Evolutionary conservation across 108 stramenopile species (phyloP).

Genomic region (Nitzschia putrida): DNA sequence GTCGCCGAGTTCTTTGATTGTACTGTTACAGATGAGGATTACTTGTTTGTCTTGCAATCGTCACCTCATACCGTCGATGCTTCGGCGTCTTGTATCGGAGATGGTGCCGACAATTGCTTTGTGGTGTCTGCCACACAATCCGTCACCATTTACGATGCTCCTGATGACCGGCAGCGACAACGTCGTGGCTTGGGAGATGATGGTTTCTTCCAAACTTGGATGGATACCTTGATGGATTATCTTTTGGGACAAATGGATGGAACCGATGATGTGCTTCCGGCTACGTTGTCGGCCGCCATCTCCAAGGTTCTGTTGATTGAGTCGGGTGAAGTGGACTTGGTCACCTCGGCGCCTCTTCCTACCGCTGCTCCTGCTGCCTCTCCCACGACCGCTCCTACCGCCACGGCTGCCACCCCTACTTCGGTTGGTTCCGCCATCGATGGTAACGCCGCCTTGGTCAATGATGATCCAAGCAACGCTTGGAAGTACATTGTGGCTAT

Average conservation of each 20-base stretch:
- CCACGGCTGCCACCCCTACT: too few relatives aligned
- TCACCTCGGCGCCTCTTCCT: not conserved
- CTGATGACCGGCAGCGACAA: not conserved
- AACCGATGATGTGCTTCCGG: not conserved
- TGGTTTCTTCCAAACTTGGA: not conserved
- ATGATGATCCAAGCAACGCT: too few relatives aligned
- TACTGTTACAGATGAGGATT: not conserved
- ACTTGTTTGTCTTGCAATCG: not conserved
- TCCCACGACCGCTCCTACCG: not conserved
- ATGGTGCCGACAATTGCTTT: not conserved
- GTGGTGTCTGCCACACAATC: not conserved
- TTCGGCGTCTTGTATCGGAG: not conserved
- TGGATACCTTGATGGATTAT: not conserved
- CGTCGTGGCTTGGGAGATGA: not conserved
- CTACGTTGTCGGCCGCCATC: not conserved
- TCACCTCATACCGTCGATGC: not conserved
- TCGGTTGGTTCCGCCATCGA: too few relatives aligned
- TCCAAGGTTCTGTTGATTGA: constrained; percentile 1
- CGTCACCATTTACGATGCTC: constrained; percentile 10
- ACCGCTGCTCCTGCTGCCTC: not conserved
- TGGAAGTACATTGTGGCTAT: too few relatives aligned
- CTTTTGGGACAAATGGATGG: not conserved
- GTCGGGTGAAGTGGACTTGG: not conserved
- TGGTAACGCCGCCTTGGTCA: too few relatives aligned
- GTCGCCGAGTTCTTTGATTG: constrained; percentile 9